Base-by-base conservation (phyloP, 768 basidiomycete species). In the Lyophyllum atratum region DNA sequence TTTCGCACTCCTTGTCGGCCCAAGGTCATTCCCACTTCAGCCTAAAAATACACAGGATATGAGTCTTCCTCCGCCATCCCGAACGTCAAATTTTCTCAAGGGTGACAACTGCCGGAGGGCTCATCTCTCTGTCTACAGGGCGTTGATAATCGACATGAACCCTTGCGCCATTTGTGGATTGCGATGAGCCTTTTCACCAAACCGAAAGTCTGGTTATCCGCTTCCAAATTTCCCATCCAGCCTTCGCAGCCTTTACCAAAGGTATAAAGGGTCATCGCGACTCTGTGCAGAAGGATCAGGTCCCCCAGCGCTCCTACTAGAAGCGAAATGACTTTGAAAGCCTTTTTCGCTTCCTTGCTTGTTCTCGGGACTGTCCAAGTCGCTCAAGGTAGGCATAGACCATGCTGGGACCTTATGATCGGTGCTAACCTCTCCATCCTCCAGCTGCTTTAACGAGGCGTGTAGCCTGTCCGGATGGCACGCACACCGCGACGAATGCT, bases 401-500 rank as follows among this genome's bases (percentile, higher is more conserved):
- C 10, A 4, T 56, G 8, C 19, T 9, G 34, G 11, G 6, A 15
- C 14, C 10, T 19, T 14, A 19, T 26, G 17, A 3, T 49, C 49
- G 12, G 7, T 34, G 21, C 21, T 56, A 6, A 47, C 19, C 4
- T n/a, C 19, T 15, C 17, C 33, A 28, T 11, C 48, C 29, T 4
- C n/a, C 24, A 62, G 61, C 55, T 40, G 55, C 46, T 3, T 48
- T 63, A 46, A 56, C 54, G n/a, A 64, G 37, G 52, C 65, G 65
- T 46, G 60, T 62, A 0, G 52, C 67, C 42, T 72, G 71, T 45
- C 56, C 68, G 3, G 67, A 70, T 48, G 69, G 71, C 15, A 58
- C 39, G 28, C 58, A 66, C 29, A 66, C 61, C 15, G 68, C 65
- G 10, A 63, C 64, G 1, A 73, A 75, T 52, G 65, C 68, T 5